Conservation (phyloP, 2,329 filamentous ascomycete genomes). For the Lasiodiplodia citricola region DNA sequence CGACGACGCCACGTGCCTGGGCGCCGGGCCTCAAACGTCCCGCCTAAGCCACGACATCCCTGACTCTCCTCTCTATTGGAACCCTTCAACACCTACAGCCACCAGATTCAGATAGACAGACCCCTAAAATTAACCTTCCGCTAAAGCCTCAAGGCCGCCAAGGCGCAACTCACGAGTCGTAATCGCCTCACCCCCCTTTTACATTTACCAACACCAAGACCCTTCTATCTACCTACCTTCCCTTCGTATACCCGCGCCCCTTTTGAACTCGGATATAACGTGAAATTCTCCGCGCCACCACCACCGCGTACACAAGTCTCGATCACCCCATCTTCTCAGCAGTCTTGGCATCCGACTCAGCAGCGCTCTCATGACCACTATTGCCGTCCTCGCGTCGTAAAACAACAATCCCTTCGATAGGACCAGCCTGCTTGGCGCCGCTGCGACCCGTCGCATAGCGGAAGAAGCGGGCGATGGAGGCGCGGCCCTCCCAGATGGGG, state of each 20-base stretch:
- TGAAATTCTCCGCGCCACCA: no score
- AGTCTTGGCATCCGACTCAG: background rate
- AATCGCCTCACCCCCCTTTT: background rate
- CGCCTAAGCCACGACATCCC: background rate
- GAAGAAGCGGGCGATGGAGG: slow-evolving; percentile 20
- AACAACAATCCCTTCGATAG: background rate
- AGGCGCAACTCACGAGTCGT: background rate
- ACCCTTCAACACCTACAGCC: background rate
- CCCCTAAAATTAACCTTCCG: background rate
- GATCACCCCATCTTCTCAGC: background rate
- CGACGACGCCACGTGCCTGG: background rate
- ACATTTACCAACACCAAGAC: background rate
- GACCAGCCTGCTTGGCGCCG: background rate
- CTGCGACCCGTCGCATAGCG: slow-evolving; percentile 10
- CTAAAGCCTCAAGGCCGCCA: background rate
- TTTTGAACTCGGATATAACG: no score
- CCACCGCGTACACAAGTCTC: no score
- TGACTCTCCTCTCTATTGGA: background rate
- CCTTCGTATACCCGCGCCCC: no score
- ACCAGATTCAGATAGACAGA: background rate
- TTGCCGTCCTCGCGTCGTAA: background rate
- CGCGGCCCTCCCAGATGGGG: slow-evolving; percentile 23
- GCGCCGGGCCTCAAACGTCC: slow-evolving; percentile 6
- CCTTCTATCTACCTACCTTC: no score
- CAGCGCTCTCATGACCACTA: background rate